These are phyloP conservation scores for Fraxinus ornus DNA, from an alignment of 305 asterid genomes.

Conservation along the genomic window DNA sequence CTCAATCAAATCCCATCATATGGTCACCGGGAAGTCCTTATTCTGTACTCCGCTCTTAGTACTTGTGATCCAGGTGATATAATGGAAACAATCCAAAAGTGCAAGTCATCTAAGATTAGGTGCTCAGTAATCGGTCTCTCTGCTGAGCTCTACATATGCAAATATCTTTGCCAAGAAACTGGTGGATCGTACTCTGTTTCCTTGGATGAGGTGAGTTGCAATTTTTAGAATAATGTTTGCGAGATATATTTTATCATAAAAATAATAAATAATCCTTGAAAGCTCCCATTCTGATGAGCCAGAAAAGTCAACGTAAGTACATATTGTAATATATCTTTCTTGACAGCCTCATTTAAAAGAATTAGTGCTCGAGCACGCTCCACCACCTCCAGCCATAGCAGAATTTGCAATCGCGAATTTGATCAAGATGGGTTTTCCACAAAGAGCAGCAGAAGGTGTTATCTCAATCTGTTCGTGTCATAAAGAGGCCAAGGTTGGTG, in stretches of 20 bases:
- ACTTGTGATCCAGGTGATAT: constrained; percentile 92
- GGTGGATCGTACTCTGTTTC: constrained; percentile 82
- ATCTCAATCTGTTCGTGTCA: constrained; percentile 94
- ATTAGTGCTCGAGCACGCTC: constrained; percentile 83
- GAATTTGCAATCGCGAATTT: constrained; percentile 88
- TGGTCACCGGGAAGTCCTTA: constrained; percentile 91
- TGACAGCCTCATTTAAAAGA: constrained; percentile 81
- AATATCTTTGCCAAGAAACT: constrained; percentile 87
- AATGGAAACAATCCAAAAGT: constrained; percentile 74
- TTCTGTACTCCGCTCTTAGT: constrained; percentile 82
- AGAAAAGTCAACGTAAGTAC: background rate
- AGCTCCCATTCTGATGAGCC: background rate
- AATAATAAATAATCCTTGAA: background rate
- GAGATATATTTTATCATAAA: background rate
- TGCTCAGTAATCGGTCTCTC: constrained; percentile 89
- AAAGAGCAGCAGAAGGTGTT: constrained; percentile 90
- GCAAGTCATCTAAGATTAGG: constrained; percentile 78
- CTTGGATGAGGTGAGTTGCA: constrained; percentile 78
- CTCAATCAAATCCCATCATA: constrained; percentile 81
- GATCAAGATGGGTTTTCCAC: constrained; percentile 98
- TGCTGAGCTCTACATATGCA: constrained; percentile 90
- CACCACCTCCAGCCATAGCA: constrained; percentile 97
- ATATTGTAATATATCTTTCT: background rate
- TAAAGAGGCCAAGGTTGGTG: constrained; percentile 88
- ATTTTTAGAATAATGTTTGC: constrained; percentile 5